Percentiles rank a stretch among this genome's conserved stretches.
These are phyloP conservation scores for Santalum album DNA, from an alignment of 164 flowering plant species.

Conservation along the genomic window DNA sequence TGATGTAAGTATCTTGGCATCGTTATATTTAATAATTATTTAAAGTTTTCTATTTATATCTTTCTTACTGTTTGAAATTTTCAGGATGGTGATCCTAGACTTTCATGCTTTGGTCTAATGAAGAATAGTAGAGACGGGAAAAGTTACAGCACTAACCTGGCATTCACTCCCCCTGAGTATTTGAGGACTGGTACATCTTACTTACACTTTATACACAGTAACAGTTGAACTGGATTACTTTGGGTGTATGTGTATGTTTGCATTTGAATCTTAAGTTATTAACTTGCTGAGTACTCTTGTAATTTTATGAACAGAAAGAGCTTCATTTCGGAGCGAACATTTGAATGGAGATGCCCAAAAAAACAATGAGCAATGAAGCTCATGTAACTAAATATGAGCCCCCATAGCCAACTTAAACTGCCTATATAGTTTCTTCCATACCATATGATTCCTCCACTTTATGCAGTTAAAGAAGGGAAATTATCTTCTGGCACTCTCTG, in stretches of 20 bases:
- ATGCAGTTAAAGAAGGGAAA: no score
- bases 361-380: no score
- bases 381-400: no score
- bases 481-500: no score
- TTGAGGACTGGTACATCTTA: constrained; percentile 35
- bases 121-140: constrained; percentile 59
- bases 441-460: no score
- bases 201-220: background rate
- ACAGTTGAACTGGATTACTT: background rate
- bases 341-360: no score
- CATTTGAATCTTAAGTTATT: no score
- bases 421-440: no score
- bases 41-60: background rate
- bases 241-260: background rate
- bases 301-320: background rate
- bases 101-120: constrained; percentile 56
- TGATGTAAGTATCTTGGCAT: constrained; percentile 17
- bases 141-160: constrained; percentile 54
- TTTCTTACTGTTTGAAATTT: constrained; percentile 1
- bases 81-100: constrained; percentile 50
- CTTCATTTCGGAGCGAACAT: no score
- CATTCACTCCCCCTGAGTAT: constrained; percentile 54
- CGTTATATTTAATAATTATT: background rate
- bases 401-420: no score
- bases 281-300: background rate